Conservation (phyloP, 225 moss, liverwort and hornwort genomes). For the Asterella californica region DNA sequence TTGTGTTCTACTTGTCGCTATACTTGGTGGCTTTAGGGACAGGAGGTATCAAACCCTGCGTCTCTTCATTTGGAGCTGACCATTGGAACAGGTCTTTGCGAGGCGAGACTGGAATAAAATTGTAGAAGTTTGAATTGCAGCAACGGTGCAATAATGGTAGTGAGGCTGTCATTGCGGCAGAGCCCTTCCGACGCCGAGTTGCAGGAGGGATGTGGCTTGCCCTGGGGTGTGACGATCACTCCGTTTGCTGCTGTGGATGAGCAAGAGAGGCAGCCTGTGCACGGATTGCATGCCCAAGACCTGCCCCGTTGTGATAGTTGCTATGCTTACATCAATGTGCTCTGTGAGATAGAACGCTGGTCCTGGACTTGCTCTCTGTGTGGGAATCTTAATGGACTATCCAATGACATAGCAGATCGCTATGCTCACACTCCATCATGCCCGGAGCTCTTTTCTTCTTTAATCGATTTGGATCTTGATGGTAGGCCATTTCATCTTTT, state of each 20-base stretch:
- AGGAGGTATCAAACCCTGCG: slow-evolving; percentile 94
- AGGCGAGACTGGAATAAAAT: background rate
- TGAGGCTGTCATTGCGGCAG: slow-evolving; percentile 64
- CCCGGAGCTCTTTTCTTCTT: slow-evolving; percentile 62
- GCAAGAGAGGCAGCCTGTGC: slow-evolving; percentile 55
- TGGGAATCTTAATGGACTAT: slow-evolving; percentile 70
- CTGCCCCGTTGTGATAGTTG: slow-evolving; percentile 93
- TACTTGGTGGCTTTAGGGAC: slow-evolving; percentile 88
- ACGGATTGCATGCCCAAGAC: slow-evolving; percentile 60
- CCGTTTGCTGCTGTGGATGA: slow-evolving; percentile 87
- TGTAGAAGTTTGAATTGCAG: background rate
- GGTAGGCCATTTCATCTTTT: slow-evolving; percentile 36
- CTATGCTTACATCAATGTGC: slow-evolving; percentile 85
- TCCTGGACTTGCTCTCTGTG: slow-evolving; percentile 89
- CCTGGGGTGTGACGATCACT: slow-evolving; percentile 82
- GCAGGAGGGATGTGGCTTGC: slow-evolving; percentile 90
- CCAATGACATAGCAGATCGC: slow-evolving; percentile 51
- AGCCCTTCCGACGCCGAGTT: slow-evolving; percentile 77
- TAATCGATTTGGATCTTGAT: slow-evolving; percentile 78
- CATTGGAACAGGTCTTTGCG: background rate
- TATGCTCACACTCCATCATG: slow-evolving; percentile 48
- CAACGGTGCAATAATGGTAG: slow-evolving; percentile 52
- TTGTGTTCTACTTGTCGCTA: slow-evolving; percentile 65
- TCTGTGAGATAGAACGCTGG: slow-evolving; percentile 84
- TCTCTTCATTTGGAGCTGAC: slow-evolving; percentile 95